These are phyloP conservation scores for Sarcodon aspratus DNA, from an alignment of 768 basidiomycete genomes.

Conservation along the genomic window DNA sequence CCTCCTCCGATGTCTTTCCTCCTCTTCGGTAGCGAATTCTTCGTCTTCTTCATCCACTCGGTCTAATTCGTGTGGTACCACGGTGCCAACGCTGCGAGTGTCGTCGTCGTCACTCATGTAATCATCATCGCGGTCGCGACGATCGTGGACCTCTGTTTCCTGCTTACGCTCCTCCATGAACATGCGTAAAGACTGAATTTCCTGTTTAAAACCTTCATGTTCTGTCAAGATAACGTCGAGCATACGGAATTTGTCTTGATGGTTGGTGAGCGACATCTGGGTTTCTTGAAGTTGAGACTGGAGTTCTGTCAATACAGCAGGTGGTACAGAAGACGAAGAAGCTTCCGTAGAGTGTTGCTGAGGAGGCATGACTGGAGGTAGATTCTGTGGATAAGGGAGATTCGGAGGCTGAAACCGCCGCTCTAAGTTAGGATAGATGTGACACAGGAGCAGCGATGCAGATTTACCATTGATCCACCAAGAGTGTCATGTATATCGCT, in stretches of 20 bases:
- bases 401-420: conserved; percentile 38
- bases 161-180: conserved; percentile 56
- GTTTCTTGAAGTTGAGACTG: conserved; percentile 81
- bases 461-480: conserved; percentile 66
- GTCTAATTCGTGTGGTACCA: conserved; percentile 59
- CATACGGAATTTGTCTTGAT: conserved; percentile 75
- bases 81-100: conserved; percentile 57
- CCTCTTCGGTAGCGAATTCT: conserved; percentile 35
- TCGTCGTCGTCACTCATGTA: conserved; percentile 37
- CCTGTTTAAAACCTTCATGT: conserved; percentile 74
- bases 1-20: conserved; percentile 31
- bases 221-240: conserved; percentile 76
- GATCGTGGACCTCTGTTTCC: conserved; percentile 3
- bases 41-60: conserved; percentile 70
- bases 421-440: neutral
- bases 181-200: conserved; percentile 63
- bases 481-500: conserved; percentile 88
- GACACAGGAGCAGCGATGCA: neutral
- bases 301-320: conserved; percentile 45
- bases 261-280: conserved; percentile 60
- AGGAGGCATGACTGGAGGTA: conserved; percentile 47
- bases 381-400: conserved; percentile 48
- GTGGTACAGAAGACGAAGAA: conserved; percentile 11
- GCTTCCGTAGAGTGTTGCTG: conserved; percentile 14
- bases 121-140: conserved; percentile 18